Base-by-base conservation (phyloP, 148 eudicot genomes). In the Silene uniflora region DNA sequence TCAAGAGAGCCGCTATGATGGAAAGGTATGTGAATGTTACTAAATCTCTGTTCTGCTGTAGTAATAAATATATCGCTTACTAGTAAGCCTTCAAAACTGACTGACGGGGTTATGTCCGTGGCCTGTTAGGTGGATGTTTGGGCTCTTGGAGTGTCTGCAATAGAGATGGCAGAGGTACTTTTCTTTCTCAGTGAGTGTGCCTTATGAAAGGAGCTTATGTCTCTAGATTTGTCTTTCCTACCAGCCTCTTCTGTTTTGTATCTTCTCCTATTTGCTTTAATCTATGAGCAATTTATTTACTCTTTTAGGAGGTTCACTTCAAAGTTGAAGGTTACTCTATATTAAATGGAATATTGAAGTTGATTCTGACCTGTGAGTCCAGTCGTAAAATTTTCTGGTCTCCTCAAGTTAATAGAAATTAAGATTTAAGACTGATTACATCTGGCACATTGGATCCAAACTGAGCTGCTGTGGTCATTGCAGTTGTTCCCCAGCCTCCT, bases 121-220 rank as follows among this genome's bases (percentile, higher is more conserved):
- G 56, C 32, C 49, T 63, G 79, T 67, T 83, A 95, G 98, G 98
- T 95, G 77, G 98, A 95, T 89, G 98, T 95, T 67, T 95, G 98
- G 98, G 98, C 98, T 74, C 97, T 95, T 76, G 98, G 98, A 77
- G 96, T 92, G 79, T 90, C 98, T 74, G 97, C 98, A 75, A 95
- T 95, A 77, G 98, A 95, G 86, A 95, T 95, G 98, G 98, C 98
- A 62, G 98, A 95, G 98, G 98, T 92, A 90, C 62, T 68, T 39
- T 63, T 22, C 72, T 13, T 67, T 74, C 12, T 62, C 62, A 42
- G 52, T 62, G 21, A 25, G 12, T 39, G 7, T 42, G n/a, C n/a
- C 54, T 29, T 49, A n/a, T 69, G 18, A 32, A 62, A 67, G 7
- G 60, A 16, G 61, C 73, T 52, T 49, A 46, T 69, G 73, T 49